Conservation (phyloP, 192 early-diverging fungal species). For the Bifiguratus adelaidae region DNA sequence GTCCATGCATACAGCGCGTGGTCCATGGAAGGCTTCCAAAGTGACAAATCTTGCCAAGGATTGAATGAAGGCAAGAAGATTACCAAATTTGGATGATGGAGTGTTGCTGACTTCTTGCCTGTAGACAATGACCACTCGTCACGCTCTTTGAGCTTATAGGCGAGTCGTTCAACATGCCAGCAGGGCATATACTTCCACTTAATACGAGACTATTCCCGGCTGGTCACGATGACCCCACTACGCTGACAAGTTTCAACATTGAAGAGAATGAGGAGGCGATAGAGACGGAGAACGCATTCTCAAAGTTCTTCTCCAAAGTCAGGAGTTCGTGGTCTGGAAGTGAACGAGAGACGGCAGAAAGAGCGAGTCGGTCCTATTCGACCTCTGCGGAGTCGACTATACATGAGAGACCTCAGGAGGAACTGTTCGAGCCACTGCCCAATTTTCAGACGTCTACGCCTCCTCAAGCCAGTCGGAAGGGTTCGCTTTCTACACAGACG, state of each 20-base stretch:
- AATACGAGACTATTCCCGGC: no score
- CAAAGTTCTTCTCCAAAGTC: conserved; percentile 42
- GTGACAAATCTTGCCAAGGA: no score
- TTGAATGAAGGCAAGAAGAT: no score
- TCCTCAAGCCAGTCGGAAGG: background rate
- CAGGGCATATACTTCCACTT: no score
- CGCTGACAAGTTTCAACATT: conserved; percentile 30
- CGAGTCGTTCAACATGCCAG: no score
- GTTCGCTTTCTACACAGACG: background rate
- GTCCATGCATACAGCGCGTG: no score
- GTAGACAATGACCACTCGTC: no score
- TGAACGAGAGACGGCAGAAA: conserved; percentile 4
- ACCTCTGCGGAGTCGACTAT: background rate
- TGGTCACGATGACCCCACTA: conserved; percentile 5
- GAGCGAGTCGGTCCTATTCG: background rate
- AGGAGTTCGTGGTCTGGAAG: conserved; percentile 24
- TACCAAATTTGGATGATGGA: no score
- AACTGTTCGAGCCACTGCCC: background rate
- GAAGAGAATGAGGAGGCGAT: conserved; percentile 6
- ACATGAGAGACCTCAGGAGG: no score
- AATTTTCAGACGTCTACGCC: background rate
- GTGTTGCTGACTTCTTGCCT: no score
- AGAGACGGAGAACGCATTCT: conserved; percentile 37
- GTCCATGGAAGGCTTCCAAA: no score
- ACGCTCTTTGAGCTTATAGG: no score